Base-by-base conservation (phyloP, 345 rosid genomes). In the Arabis hirsuta region DNA sequence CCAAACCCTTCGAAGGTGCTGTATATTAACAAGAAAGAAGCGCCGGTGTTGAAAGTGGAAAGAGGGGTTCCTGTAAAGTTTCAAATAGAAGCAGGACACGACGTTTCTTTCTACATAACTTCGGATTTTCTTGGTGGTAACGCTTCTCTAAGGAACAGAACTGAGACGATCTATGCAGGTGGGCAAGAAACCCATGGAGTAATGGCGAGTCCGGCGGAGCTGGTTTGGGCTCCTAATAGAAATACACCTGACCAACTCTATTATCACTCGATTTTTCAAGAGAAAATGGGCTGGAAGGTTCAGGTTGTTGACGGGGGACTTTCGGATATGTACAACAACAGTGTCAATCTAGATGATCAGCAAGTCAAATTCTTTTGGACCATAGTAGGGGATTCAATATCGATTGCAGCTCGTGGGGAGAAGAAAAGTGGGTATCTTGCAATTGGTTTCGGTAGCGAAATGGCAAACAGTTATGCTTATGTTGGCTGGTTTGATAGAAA, bases 281-380 rank as follows among this genome's bases (percentile, higher is more conserved):
- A 78, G 74, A 91, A 95, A 81, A 91, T 91, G 97, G 99, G 99
- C 7, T 95, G 99, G 99, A 88, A 80, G 75, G 83, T 95, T 80
- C 83, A 91, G 85, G 99, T 90, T 69, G 96, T 95, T 55, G 99
- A 95, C 55, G 99, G 99, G 5, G 97, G 96, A 62, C 82, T 95
- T 14, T 78, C 97, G 7, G 97, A 90, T 82, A 95, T 95, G 99
- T 95, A 95, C 72, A 88, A 88, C 79, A 95, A 72, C 79, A 95
- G 96, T 67, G 97, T 91, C 24, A 64, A 88, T 60, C 82, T 95
- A 71, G 96, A 90, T 73, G 96, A 95, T 78, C 99, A 95, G 78
- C 97, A 95, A 80, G 96, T 95, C 67, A 88, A 89, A 12, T 90
- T 95, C 80, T 95, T 91, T 78, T 95, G 99, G 97, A 87, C 87